Percentiles rank a stretch among this genome's conserved stretches.
phyloP scores from a whole-genome alignment of 345 rosid genomes.

The Salix koriyanagi region DNA sequence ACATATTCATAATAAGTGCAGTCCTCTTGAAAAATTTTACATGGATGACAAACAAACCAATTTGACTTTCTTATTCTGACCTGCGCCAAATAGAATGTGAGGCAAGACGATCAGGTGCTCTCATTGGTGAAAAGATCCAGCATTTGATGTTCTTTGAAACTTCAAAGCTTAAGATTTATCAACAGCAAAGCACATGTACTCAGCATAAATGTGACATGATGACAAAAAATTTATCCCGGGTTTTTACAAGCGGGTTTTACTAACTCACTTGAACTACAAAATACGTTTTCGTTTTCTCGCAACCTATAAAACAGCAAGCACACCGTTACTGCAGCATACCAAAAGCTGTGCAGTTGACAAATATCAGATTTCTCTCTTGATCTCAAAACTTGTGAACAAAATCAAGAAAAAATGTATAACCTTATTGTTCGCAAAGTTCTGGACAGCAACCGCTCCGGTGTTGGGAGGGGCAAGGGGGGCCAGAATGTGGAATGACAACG shows the following conservation, averaged over 20 bases:
- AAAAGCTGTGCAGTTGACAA: conserved; percentile 1
- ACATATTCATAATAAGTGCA: conserved; percentile 79
- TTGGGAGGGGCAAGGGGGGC: conserved; percentile 96
- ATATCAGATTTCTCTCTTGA: neutral
- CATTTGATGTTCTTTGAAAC: neutral
- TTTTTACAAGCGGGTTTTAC: no score
- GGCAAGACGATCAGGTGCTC: neutral
- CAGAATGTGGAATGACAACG: conserved; percentile 94
- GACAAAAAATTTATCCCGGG: no score
- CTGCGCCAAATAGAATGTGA: neutral
- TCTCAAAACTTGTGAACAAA: neutral
- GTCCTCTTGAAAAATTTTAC: conserved; percentile 87
- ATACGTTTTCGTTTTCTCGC: no score
- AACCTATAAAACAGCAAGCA: neutral
- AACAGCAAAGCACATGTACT: no score
- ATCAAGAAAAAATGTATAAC: conserved; percentile 27
- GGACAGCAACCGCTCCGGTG: conserved; percentile 85
- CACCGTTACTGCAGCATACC: neutral
- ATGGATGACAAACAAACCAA: conserved; percentile 87
- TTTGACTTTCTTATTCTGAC: conserved; percentile 54
- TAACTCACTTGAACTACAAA: accelerated
- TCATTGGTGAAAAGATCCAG: neutral
- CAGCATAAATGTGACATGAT: no score
- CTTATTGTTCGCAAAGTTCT: conserved; percentile 73
- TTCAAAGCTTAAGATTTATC: neutral